Evolutionary conservation across 441 rosid genomes (phyloP).

Genomic region (Isatis lusitanica): DNA sequence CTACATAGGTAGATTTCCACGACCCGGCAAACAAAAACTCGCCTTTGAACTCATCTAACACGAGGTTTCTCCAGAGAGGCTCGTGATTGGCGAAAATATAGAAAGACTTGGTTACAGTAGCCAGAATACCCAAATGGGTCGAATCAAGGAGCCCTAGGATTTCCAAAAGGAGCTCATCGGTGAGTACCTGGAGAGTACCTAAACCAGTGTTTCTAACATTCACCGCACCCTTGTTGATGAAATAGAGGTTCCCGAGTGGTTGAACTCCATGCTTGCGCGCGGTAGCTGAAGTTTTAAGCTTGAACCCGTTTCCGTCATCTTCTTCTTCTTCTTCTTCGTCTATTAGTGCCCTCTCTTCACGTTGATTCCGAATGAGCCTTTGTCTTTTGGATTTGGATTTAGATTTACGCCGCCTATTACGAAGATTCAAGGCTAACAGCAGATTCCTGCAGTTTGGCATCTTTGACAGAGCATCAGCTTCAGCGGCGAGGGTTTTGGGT

Average conservation of each 20-base stretch:
- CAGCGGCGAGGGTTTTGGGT: slow-evolving; percentile 37
- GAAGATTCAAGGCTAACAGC: slow-evolving; percentile 41
- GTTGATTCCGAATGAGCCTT: slow-evolving; percentile 10
- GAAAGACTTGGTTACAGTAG: slow-evolving; percentile 74
- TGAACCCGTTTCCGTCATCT: slow-evolving; percentile 54
- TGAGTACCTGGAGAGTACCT: slow-evolving; percentile 66
- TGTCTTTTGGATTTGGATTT: slow-evolving; percentile 32
- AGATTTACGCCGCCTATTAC: slow-evolving; percentile 32
- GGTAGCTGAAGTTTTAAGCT: slow-evolving; percentile 60
- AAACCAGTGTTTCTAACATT: slow-evolving; percentile 82
- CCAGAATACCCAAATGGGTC: slow-evolving; percentile 61
- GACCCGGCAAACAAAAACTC: slow-evolving; percentile 63
- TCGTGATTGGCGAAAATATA: slow-evolving; percentile 77
- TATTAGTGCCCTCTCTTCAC: not conserved
- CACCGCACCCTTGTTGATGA: slow-evolving; percentile 48
- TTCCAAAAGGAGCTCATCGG: slow-evolving; percentile 86
- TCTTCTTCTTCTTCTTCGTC: slow-evolving; percentile 39
- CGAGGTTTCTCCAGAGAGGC: slow-evolving; percentile 89
- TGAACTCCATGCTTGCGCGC: slow-evolving; percentile 70
- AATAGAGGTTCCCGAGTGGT: slow-evolving; percentile 84
- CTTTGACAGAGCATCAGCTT: slow-evolving; percentile 6
- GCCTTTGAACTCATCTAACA: slow-evolving; percentile 59
- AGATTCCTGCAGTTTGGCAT: slow-evolving; percentile 51
- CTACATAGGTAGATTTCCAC: slow-evolving; percentile 79
- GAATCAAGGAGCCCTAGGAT: slow-evolving; percentile 66